phyloP scores from a whole-genome alignment of 1,284 basidiomycete species.

The Malassezia caprae region DNA sequence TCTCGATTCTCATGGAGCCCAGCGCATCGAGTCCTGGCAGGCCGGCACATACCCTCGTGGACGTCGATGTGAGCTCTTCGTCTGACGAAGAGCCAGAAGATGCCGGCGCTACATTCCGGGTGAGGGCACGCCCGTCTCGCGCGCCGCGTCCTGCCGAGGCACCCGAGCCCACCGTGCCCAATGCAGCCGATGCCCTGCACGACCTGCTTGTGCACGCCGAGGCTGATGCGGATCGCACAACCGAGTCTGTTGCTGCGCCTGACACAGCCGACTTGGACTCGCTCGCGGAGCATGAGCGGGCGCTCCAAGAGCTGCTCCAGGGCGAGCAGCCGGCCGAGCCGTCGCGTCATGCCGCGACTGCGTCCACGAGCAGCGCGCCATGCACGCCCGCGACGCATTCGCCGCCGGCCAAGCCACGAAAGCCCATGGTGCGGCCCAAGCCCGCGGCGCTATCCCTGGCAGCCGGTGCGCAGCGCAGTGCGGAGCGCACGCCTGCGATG shows the following conservation, averaged over 20 bases:
- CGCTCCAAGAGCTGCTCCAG: not conserved
- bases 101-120: not conserved
- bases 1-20: slow-evolving; percentile 2
- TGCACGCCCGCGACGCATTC: not conserved
- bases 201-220: not conserved
- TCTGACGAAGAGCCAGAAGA: slow-evolving; percentile 16
- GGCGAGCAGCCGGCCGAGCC: not conserved
- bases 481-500: not conserved
- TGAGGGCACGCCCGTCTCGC: not conserved
- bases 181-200: not conserved
- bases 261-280: not conserved
- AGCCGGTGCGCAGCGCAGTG: not conserved
- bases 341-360: not conserved
- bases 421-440: not conserved
- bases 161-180: not conserved
- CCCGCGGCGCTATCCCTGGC: not conserved
- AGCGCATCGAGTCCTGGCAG: not conserved
- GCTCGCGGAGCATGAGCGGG: slow-evolving; percentile 12
- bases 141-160: not conserved
- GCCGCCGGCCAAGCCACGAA: not conserved
- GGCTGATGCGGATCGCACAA: not conserved
- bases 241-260: not conserved
- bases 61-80: not conserved
- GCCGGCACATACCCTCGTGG: slow-evolving; percentile 1
- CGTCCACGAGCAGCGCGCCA: not conserved